phyloP scores from a whole-genome alignment of 768 basidiomycete genomes.

The Leccinum uliginosum region DNA sequence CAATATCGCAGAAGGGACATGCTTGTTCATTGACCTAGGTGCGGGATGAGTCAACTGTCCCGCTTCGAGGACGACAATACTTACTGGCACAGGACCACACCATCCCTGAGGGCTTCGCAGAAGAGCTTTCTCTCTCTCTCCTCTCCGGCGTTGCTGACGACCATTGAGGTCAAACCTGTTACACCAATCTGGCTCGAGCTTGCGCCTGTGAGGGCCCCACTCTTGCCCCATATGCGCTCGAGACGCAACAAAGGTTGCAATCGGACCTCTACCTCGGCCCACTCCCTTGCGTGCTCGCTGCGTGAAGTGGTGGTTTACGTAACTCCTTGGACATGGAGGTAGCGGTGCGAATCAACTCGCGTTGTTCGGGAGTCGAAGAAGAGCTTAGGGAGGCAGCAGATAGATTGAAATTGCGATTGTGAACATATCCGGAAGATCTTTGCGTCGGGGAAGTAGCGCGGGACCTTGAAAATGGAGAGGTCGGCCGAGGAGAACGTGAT shows the following conservation, averaged over 20 bases:
- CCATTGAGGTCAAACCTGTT: slow-evolving; percentile 29
- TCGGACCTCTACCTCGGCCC: slow-evolving; percentile 73
- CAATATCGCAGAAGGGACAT: slow-evolving; percentile 55
- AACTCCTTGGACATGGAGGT: slow-evolving; percentile 63
- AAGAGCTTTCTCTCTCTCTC: slow-evolving; percentile 74
- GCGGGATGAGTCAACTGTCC: slow-evolving; percentile 1
- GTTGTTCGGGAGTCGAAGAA: slow-evolving; percentile 51
- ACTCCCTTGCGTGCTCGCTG: slow-evolving; percentile 51
- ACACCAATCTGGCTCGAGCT: slow-evolving; percentile 38
- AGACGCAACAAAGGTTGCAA: slow-evolving; percentile 56
- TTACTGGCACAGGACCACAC: slow-evolving; percentile 86
- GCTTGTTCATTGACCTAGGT: slow-evolving; percentile 72
- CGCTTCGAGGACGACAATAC: slow-evolving; percentile 32
- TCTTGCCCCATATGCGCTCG: slow-evolving; percentile 76
- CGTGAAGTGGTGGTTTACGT: slow-evolving; percentile 53
- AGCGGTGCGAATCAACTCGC: slow-evolving; percentile 66
- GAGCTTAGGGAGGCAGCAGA: slow-evolving; percentile 54
- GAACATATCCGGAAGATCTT: slow-evolving; percentile 38
- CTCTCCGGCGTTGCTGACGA: slow-evolving; percentile 53
- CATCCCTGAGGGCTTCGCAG: slow-evolving; percentile 74
- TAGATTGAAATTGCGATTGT: slow-evolving; percentile 54
- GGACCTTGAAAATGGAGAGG: slow-evolving; percentile 43
- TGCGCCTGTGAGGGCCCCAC: slow-evolving; percentile 39
- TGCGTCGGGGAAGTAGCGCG: slow-evolving; percentile 46
- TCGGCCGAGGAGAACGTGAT: slow-evolving; percentile 35